A percentile compares a stretch with the other conserved stretches of the same genome.
Evolutionary conservation across 768 basidiomycete species (phyloP).

Genomic region (Phlebiopsis gigantea): DNA sequence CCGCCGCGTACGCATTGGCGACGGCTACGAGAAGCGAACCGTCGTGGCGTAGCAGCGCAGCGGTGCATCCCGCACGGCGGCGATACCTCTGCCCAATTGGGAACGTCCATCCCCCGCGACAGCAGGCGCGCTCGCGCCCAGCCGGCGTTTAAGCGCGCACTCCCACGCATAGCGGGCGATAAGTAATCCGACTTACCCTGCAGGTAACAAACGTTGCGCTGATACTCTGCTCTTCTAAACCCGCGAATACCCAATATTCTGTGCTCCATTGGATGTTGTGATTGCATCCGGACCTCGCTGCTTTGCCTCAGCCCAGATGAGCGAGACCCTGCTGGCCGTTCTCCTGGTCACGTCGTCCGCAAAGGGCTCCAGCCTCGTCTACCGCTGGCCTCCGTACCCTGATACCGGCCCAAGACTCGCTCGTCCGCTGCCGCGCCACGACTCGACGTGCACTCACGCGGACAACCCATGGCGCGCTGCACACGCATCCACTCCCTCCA

Average conservation of each 20-base stretch:
- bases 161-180: neutral
- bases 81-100: neutral
- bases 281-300: no score
- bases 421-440: slow-evolving; percentile 54
- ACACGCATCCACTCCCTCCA: slow-evolving; percentile 36
- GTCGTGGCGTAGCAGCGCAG: neutral
- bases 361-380: slow-evolving; percentile 69
- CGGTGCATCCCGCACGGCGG: neutral
- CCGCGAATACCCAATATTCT: no score
- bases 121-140: neutral
- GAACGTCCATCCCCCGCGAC: neutral
- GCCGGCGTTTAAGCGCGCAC: neutral
- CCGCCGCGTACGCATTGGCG: no score
- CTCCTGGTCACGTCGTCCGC: slow-evolving; percentile 82
- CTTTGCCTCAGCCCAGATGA: slow-evolving; percentile 37
- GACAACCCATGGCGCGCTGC: slow-evolving; percentile 77
- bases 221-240: no score
- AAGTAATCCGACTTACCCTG: neutral
- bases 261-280: no score
- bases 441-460: slow-evolving; percentile 42
- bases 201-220: neutral
- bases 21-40: neutral
- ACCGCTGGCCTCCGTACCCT: slow-evolving; percentile 80
- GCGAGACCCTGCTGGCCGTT: slow-evolving; percentile 74
- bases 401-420: slow-evolving; percentile 58